phyloP scores from a whole-genome alignment of 495 filamentous ascomycete species.

The Neurospora terricola region DNA sequence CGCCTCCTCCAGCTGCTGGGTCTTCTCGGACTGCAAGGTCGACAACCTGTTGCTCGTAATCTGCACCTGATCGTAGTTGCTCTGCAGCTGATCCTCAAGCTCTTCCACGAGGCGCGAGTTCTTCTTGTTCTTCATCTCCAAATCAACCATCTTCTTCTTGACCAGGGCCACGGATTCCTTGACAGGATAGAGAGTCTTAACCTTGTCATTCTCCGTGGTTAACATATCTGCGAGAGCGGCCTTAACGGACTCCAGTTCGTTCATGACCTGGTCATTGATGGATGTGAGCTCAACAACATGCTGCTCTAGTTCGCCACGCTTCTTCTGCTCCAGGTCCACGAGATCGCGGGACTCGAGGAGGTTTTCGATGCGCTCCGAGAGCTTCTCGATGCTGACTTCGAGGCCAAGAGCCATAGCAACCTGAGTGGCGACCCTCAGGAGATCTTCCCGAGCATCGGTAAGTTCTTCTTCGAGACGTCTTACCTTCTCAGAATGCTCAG shows the following conservation, averaged over 20 bases:
- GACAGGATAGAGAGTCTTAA: conserved; percentile 48
- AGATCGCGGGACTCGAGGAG: conserved; percentile 39
- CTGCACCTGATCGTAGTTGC: conserved; percentile 87
- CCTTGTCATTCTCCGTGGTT: conserved; percentile 22
- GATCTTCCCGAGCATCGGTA: conserved; percentile 55
- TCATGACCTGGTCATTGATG: conserved; percentile 46
- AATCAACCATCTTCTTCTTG: conserved; percentile 58
- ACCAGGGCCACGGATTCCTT: conserved; percentile 60
- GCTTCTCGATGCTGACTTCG: conserved; percentile 44
- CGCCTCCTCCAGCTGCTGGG: conserved; percentile 50
- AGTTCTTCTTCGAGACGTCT: conserved; percentile 58
- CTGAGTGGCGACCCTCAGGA: conserved; percentile 51
- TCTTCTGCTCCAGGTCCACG: conserved; percentile 45
- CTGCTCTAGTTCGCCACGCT: conserved; percentile 38
- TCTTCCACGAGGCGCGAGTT: conserved; percentile 87
- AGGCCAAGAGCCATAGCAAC: conserved; percentile 43
- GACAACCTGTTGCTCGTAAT: conserved; percentile 66
- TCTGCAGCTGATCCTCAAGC: conserved; percentile 92
- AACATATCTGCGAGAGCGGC: conserved; percentile 35
- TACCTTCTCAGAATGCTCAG: conserved; percentile 51
- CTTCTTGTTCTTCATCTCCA: conserved; percentile 61
- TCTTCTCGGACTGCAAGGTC: conserved; percentile 60
- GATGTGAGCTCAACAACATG: conserved; percentile 38
- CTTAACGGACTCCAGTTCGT: conserved; percentile 43
- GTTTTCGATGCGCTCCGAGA: conserved; percentile 43